Evolutionary conservation across 2,329 filamentous ascomycete genomes (phyloP).

Genomic region (Nectriaceae sp.): DNA sequence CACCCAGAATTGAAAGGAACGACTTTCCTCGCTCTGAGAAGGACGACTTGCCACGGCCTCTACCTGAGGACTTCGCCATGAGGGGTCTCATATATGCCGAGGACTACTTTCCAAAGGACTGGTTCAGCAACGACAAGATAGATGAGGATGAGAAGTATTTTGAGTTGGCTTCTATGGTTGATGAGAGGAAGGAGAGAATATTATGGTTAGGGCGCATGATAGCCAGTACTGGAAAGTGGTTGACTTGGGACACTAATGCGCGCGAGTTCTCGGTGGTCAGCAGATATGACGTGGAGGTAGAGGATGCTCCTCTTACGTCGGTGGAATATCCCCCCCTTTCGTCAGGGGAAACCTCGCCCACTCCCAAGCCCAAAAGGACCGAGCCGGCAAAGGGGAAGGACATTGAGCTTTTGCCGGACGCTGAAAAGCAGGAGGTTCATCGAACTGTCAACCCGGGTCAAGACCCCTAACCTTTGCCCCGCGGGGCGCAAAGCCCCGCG

Average conservation of each 20-base stretch:
- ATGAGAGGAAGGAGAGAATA: conserved; percentile 59
- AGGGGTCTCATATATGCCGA: conserved; percentile 63
- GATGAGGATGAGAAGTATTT: conserved; percentile 70
- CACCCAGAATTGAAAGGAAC: conserved; percentile 40
- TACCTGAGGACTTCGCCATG: conserved; percentile 71
- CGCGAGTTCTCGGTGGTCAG: conserved; percentile 42
- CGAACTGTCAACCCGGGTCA: neutral
- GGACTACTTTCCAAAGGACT: conserved; percentile 58
- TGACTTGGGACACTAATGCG: conserved; percentile 43
- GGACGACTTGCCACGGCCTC: conserved; percentile 49
- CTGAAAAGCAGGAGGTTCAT: neutral
- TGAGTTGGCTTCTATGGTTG: conserved; percentile 60
- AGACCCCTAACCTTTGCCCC: neutral
- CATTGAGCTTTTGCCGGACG: neutral
- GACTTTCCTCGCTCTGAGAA: conserved; percentile 51
- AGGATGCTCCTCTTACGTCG: conserved; percentile 2
- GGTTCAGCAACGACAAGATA: conserved; percentile 59
- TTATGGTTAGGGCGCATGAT: conserved; percentile 58
- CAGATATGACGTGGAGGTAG: conserved; percentile 40
- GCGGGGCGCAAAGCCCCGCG: neutral
- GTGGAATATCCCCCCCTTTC: neutral
- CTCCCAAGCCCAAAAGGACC: neutral
- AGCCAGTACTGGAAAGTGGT: conserved; percentile 42
- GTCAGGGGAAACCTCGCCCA: neutral
- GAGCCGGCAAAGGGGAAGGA: neutral